Evolutionary conservation across 192 early-diverging fungal species (phyloP).

Genomic region (Coemansia sp.): DNA sequence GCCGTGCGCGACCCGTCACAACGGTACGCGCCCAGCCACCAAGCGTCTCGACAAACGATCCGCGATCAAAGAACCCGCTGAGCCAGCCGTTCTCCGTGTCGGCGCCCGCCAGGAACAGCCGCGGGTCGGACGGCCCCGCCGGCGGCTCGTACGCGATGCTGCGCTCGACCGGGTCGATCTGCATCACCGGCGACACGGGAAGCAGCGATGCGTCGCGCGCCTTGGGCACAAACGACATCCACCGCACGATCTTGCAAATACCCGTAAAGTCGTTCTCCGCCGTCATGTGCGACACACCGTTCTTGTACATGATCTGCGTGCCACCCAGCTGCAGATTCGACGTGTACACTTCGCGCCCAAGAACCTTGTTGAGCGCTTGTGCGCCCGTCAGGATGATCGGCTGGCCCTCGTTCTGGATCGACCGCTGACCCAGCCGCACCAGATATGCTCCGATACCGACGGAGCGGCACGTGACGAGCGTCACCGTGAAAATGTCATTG

Average conservation of each 20-base stretch:
- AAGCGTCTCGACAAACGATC: constrained; percentile 94
- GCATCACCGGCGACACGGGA: constrained; percentile 57
- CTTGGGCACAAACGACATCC: constrained; percentile 90
- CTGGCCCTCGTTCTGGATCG: constrained; percentile 96
- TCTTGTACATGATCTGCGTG: constrained; percentile 99
- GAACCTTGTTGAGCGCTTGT: constrained; percentile 95
- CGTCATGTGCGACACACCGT: constrained; percentile 96
- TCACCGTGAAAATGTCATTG: constrained; percentile 96
- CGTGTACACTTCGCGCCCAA: constrained; percentile 97
- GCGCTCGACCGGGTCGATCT: constrained; percentile 76
- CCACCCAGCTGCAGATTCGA: constrained; percentile 98
- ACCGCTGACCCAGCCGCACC: constrained; percentile 96
- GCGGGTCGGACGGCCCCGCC: constrained; percentile 87
- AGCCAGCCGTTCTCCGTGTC: constrained; percentile 66
- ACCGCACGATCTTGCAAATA: constrained; percentile 88
- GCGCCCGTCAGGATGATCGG: constrained; percentile 99
- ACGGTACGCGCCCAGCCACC: constrained; percentile 97
- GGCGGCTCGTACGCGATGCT: constrained; percentile 80
- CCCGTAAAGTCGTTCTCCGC: constrained; percentile 94
- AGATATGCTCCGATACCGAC: constrained; percentile 99
- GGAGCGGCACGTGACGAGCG: constrained; percentile 95
- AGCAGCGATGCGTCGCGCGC: constrained; percentile 64
- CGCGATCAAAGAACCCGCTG: constrained; percentile 95
- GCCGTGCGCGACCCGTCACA: constrained; percentile 88
- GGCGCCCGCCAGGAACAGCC: constrained; percentile 83